Percentiles rank a stretch among this genome's conserved stretches.
phyloP scores from a whole-genome alignment of 2,329 filamentous ascomycete species.

The Arachnopeziza araneosa region DNA sequence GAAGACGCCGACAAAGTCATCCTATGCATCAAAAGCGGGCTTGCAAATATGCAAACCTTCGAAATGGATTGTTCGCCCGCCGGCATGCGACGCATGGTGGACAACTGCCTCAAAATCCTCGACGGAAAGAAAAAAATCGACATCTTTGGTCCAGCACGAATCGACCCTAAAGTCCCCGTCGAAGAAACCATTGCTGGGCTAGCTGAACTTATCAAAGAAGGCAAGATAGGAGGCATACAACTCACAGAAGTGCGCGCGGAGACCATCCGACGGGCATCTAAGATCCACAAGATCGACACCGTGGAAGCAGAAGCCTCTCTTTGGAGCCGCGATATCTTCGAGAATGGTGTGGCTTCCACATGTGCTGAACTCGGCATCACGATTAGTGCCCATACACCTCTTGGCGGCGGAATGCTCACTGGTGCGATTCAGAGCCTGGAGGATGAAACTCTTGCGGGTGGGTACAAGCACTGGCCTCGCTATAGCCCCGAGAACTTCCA shows the following conservation, averaged over 20 bases:
- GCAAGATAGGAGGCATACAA: constrained; percentile 38
- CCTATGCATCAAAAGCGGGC: constrained; percentile 55
- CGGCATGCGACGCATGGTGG: constrained; percentile 48
- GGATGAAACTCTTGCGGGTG: constrained; percentile 49
- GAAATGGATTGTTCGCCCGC: constrained; percentile 45
- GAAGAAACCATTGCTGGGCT: constrained; percentile 28
- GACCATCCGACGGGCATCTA: constrained; percentile 35
- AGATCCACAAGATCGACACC: constrained; percentile 32
- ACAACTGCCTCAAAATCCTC: constrained; percentile 45
- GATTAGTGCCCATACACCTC: constrained; percentile 57
- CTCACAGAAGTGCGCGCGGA: constrained; percentile 36
- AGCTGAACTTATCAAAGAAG: constrained; percentile 33
- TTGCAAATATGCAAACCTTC: constrained; percentile 30
- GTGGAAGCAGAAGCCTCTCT: constrained; percentile 42
- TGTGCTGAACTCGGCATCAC: constrained; percentile 58
- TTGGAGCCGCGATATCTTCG: constrained; percentile 31
- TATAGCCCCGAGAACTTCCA: constrained; percentile 58
- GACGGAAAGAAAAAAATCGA: constrained; percentile 44
- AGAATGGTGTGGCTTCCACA: constrained; percentile 35
- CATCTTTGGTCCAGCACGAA: constrained; percentile 45
- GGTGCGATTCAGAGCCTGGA: constrained; percentile 42
- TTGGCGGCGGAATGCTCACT: constrained; percentile 55
- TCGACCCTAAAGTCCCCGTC: constrained; percentile 39
- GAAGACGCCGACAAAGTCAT: constrained; percentile 56
- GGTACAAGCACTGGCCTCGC: constrained; percentile 54